Conservation (phyloP, 1,284 basidiomycete genomes). For the Moesziomyces sp. region DNA sequence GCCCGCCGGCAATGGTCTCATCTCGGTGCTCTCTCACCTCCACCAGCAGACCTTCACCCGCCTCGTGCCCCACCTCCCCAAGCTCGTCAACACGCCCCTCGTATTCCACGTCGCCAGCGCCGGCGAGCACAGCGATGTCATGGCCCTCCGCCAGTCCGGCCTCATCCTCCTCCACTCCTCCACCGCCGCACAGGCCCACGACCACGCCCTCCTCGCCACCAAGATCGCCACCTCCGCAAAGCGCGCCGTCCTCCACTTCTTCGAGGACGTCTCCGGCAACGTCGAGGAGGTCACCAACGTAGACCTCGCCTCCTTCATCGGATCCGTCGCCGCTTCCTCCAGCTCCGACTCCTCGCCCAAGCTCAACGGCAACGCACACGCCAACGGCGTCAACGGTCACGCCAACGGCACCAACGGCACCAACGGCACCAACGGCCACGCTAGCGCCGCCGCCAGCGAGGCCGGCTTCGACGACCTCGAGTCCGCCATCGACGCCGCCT, state of each 20-base stretch:
- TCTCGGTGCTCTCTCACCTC: constrained; percentile 52
- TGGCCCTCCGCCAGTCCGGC: constrained; percentile 74
- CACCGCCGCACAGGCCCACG: constrained; percentile 76
- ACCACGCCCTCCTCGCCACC: constrained; percentile 78
- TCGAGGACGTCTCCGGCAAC: constrained; percentile 70
- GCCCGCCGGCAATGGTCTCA: constrained; percentile 42
- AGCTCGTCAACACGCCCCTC: constrained; percentile 52
- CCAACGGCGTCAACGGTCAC: constrained; percentile 68
- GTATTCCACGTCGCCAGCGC: constrained; percentile 59
- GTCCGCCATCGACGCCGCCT: constrained; percentile 50
- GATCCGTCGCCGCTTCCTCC: constrained; percentile 32
- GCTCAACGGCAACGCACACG: background rate
- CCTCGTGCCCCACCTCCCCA: constrained; percentile 61
- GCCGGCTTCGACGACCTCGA: constrained; percentile 48
- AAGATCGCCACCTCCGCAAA: constrained; percentile 75
- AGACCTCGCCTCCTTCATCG: constrained; percentile 49
- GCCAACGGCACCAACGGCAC: constrained; percentile 66
- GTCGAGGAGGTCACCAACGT: constrained; percentile 67
- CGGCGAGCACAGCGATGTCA: constrained; percentile 74
- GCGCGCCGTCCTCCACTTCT: constrained; percentile 82
- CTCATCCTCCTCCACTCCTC: constrained; percentile 76
- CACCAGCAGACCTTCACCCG: constrained; percentile 55
- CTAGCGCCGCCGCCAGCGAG: constrained; percentile 39
- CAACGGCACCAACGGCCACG: constrained; percentile 64
- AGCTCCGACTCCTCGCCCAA: constrained; percentile 67